Percentiles rank a stretch among this genome's conserved stretches.
Evolutionary conservation across 768 basidiomycete species (phyloP).

Genomic region (Mycena metata): DNA sequence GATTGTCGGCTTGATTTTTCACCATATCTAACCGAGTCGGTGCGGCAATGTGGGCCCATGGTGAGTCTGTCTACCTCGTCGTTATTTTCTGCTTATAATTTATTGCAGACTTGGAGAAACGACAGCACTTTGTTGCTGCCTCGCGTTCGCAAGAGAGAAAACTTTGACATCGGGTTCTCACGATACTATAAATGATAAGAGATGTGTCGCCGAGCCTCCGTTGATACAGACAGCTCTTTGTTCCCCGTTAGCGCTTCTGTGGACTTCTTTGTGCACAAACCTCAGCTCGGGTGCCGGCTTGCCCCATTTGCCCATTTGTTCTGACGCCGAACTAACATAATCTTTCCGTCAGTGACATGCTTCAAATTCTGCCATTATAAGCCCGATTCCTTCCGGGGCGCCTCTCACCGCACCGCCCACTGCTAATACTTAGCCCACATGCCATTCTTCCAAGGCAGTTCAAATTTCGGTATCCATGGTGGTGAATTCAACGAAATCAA

Average conservation of each 20-base stretch:
- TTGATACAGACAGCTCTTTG: conserved; percentile 17
- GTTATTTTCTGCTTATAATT: conserved; percentile 5
- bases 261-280: background rate
- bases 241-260: conserved; percentile 7
- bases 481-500: conserved; percentile 19
- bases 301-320: background rate
- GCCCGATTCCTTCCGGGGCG: background rate
- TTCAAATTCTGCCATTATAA: background rate
- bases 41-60: conserved; percentile 95
- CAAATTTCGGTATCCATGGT: conserved; percentile 7
- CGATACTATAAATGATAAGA: background rate
- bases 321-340: background rate
- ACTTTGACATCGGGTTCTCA: conserved; percentile 4
- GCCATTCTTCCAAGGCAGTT: conserved; percentile 17
- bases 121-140: conserved; percentile 63
- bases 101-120: conserved; percentile 73
- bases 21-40: conserved; percentile 90
- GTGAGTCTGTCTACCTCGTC: conserved; percentile 51
- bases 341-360: background rate
- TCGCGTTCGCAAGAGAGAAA: conserved; percentile 4
- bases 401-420: background rate
- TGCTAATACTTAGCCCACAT: background rate
- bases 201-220: background rate
- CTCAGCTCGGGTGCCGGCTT: background rate
- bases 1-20: conserved; percentile 83